These are phyloP conservation scores for Sugiyamaella sp. DNA, from an alignment of 1,139 yeast genomes.

Conservation along the genomic window DNA sequence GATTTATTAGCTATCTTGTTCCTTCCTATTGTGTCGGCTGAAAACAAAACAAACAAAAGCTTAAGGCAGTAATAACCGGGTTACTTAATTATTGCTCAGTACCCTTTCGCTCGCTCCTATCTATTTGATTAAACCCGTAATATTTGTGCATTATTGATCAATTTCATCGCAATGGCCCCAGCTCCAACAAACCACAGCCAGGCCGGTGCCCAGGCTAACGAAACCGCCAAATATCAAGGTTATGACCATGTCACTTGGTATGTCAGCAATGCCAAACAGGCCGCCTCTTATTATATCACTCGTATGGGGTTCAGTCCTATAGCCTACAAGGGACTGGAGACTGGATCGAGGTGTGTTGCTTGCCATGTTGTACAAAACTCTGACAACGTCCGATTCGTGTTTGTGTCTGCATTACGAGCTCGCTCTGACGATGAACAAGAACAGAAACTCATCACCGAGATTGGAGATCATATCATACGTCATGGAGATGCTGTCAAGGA, in stretches of 20 bases:
- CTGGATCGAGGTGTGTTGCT: slow-evolving; percentile 58
- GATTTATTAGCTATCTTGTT: neutral
- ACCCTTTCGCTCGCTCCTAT: neutral
- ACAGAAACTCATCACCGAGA: slow-evolving; percentile 41
- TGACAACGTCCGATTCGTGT: slow-evolving; percentile 54
- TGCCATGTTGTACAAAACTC: slow-evolving; percentile 67
- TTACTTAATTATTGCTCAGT: neutral
- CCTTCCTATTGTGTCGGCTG: slow-evolving; percentile 4
- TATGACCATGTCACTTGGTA: slow-evolving; percentile 62
- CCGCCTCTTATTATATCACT: slow-evolving; percentile 57
- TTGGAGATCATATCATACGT: slow-evolving; percentile 45
- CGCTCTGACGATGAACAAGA: slow-evolving; percentile 36
- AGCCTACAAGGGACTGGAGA: slow-evolving; percentile 70
- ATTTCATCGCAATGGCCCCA: slow-evolving; percentile 12
- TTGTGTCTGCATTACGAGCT: slow-evolving; percentile 47
- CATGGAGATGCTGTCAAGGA: slow-evolving; percentile 85
- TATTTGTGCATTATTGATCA: neutral
- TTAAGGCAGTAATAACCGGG: neutral
- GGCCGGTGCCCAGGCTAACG: neutral
- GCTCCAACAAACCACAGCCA: slow-evolving; percentile 12
- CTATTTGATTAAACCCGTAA: neutral
- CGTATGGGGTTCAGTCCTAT: slow-evolving; percentile 65
- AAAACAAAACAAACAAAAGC: no score
- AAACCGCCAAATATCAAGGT: slow-evolving; percentile 30
- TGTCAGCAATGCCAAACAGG: slow-evolving; percentile 67